Percentiles rank a stretch among this genome's conserved stretches.
Conservation (phyloP, 2,329 filamentous ascomycete species). For the Thielaviopsis populi region DNA sequence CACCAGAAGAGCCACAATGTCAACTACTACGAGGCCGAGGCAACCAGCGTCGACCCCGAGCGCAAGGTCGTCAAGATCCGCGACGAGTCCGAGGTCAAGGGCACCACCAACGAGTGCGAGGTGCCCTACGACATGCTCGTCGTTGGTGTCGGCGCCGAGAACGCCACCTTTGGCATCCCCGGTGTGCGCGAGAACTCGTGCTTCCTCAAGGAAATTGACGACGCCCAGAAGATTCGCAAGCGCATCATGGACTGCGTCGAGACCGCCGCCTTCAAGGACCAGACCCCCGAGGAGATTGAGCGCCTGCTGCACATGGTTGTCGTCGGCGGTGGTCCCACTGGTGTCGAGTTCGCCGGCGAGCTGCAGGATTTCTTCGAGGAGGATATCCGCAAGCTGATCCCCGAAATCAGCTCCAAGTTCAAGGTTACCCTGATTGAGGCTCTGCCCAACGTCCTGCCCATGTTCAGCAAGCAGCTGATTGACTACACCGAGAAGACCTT, state of each 20-base stretch:
- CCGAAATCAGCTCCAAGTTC: conserved; percentile 88
- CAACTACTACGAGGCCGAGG: conserved; percentile 96
- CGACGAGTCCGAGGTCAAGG: conserved; percentile 88
- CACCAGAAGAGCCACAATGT: conserved; percentile 87
- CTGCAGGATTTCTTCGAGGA: conserved; percentile 98
- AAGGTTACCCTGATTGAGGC: conserved; percentile 96
- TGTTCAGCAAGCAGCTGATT: conserved; percentile 98
- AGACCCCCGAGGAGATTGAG: conserved; percentile 73
- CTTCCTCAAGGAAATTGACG: conserved; percentile 96
- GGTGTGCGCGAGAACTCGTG: conserved; percentile 90
- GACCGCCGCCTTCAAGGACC: conserved; percentile 96
- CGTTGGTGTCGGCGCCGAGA: conserved; percentile 92
- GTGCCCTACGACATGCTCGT: conserved; percentile 98
- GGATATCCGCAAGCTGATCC: conserved; percentile 95
- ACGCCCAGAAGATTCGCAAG: conserved; percentile 92
- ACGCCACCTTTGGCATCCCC: conserved; percentile 94
- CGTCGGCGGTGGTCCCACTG: conserved; percentile 82
- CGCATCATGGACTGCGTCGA: conserved; percentile 99
- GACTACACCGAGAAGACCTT: conserved; percentile 99
- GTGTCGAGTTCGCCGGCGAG: conserved; percentile 96
- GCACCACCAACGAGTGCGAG: conserved; percentile 65
- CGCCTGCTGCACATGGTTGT: conserved; percentile 97
- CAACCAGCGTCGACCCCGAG: conserved; percentile 85
- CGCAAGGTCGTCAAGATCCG: conserved; percentile 78
- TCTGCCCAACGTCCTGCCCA: conserved; percentile 87